These are phyloP conservation scores for Oryza officinalis DNA, from an alignment of 176 grass and related monocot species.

Conservation along the genomic window DNA sequence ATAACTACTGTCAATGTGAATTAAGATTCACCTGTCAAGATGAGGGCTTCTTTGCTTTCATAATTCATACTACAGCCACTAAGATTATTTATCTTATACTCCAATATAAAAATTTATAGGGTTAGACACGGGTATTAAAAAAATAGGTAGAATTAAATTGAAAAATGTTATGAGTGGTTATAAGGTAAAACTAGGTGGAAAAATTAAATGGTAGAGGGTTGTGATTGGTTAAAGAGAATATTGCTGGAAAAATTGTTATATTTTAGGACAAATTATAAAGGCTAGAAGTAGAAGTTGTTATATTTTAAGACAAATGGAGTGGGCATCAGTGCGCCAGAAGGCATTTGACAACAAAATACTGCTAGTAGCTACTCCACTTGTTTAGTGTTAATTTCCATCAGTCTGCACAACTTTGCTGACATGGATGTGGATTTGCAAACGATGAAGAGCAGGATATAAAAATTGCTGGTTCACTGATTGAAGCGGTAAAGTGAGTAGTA, in stretches of 20 bases:
- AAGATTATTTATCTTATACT: no score
- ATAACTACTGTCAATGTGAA: background rate
- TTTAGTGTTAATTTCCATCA: background rate
- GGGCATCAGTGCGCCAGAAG: background rate
- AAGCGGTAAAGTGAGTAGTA: background rate
- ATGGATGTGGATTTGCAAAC: background rate
- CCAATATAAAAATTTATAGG: no score
- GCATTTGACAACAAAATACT: background rate
- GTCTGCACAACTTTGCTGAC: background rate
- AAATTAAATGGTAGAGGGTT: no score
- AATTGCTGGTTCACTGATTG: background rate
- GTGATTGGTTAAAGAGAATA: no score
- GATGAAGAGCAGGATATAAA: background rate
- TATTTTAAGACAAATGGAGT: no score
- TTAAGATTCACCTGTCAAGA: background rate
- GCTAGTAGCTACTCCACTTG: background rate
- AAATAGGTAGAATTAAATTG: no score
- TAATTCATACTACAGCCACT: background rate
- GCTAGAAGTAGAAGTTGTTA: no score
- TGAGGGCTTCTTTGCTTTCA: background rate
- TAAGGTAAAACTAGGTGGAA: no score
- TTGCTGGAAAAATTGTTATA: no score
- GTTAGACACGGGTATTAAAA: no score
- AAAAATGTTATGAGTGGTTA: no score
- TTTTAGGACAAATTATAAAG: no score